Base-by-base conservation (phyloP, 345 rosid species). In the Lepidium didymum region DNA sequence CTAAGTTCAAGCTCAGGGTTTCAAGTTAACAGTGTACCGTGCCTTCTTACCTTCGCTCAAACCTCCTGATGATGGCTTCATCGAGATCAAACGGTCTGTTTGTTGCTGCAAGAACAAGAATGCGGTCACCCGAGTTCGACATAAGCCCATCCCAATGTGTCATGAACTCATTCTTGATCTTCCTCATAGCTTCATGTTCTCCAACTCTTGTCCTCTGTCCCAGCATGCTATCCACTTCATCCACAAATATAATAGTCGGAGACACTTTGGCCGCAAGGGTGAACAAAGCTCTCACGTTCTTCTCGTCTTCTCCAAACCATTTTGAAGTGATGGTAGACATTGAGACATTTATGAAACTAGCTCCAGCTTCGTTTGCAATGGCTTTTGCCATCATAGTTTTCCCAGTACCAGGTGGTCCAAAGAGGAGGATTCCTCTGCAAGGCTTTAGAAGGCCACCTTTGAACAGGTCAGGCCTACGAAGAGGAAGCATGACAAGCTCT, bases 251-350 rank as follows among this genome's bases (percentile, higher is more conserved):
- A 56, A 95, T 95, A 7, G 99, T 89, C 1, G 99, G 99, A 12
- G 99, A 87, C 41, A 95, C 98, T 81, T 91, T 95, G 11, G 94
- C 93, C 45, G 99, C 99, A 4, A 95, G 88, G 0, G 93, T 81
- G 75, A 95, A 95, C 49, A 95, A 75, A 37, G 99, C 98, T 62
- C 96, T 84, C 19, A 95, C 97, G 37, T 91, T 95, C 83, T 95
- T 95, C 69, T 95, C 99, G 40, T 95, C 99, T 84, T 95, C 99
- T 33, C 99, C 98, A 58, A 91, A 95, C 99, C 99, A 95, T 82
- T 95, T 95, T 16, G 97, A 91, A 36, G 99, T 95, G 70, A 95
- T 89, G 76, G 98, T 95, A 75, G 99, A 95, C 97, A 95, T 89
- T 0, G 97, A 95, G 35, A 95, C 99, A 41, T 95, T 95, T 70